Conservation (phyloP, 805 yeast species). For the Cyberlindnera amylophila region DNA sequence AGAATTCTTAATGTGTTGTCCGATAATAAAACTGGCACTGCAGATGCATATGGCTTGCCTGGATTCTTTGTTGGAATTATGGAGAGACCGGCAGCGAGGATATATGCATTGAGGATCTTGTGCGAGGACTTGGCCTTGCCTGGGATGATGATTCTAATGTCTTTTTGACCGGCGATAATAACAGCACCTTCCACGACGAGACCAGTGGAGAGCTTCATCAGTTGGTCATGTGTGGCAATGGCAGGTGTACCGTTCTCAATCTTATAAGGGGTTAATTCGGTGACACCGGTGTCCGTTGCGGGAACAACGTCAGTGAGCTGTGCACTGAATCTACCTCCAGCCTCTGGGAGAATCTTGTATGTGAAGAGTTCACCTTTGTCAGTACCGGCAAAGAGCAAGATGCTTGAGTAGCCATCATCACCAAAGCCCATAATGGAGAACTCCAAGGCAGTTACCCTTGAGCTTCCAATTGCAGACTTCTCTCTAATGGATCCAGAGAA, state of each 20-base stretch:
- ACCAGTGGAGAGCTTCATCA: constrained; percentile 60
- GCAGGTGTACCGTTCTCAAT: constrained; percentile 60
- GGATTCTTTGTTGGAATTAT: constrained; percentile 28
- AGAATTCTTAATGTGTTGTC: constrained; percentile 44
- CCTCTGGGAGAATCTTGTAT: constrained; percentile 61
- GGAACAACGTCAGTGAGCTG: constrained; percentile 45
- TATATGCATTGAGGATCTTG: constrained; percentile 49
- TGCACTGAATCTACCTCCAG: constrained; percentile 58
- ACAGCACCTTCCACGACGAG: constrained; percentile 58
- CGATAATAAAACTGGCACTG: constrained; percentile 41
- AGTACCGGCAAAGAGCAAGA: constrained; percentile 73
- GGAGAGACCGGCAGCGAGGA: constrained; percentile 49
- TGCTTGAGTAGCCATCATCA: constrained; percentile 67
- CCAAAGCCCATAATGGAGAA: constrained; percentile 70
- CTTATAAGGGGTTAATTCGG: constrained; percentile 54
- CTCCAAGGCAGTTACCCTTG: constrained; percentile 55
- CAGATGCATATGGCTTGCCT: constrained; percentile 40
- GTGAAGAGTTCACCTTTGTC: constrained; percentile 64
- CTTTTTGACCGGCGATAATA: constrained; percentile 51
- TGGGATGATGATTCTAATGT: constrained; percentile 57
- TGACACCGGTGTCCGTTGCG: constrained; percentile 46
- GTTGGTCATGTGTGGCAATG: constrained; percentile 53
- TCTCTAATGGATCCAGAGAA: constrained; percentile 34
- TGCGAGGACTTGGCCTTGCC: constrained; percentile 63
- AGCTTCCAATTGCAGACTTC: constrained; percentile 25